Percentiles rank a stretch among this genome's conserved stretches.
Conservation (phyloP, 805 yeast species). For the Sugiyamaella boreocaroliniensis region DNA sequence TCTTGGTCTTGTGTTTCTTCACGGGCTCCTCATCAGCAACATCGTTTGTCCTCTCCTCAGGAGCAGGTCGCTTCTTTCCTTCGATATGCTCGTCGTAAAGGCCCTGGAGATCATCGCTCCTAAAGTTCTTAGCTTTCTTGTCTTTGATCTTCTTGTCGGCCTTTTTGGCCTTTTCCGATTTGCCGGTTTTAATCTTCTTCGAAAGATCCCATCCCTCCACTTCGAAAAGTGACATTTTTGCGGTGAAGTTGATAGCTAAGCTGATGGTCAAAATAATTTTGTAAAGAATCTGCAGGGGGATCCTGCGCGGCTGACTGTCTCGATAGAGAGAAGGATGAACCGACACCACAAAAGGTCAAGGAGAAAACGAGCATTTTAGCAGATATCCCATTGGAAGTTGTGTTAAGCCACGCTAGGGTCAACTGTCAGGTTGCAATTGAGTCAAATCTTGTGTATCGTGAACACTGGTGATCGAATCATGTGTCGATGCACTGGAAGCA, state of each 20-base stretch:
- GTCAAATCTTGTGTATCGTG: background rate
- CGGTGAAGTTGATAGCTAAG: background rate
- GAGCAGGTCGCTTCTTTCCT: conserved; percentile 7
- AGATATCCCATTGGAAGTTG: no score
- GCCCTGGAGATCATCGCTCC: conserved; percentile 19
- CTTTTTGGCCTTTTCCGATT: conserved; percentile 23
- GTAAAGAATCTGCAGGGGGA: no score
- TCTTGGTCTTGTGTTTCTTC: conserved; percentile 10
- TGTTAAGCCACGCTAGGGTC: no score
- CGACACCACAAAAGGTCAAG: no score
- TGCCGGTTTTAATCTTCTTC: conserved; percentile 41
- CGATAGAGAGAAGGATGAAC: no score
- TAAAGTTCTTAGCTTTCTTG: conserved; percentile 24
- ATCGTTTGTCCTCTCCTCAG: conserved; percentile 10
- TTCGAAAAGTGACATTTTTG: conserved; percentile 47
- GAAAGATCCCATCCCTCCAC: conserved; percentile 77
- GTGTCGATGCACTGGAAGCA: background rate
- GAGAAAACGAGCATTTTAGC: no score
- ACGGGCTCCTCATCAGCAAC: conserved; percentile 19
- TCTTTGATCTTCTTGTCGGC: conserved; percentile 16
- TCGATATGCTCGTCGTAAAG: conserved; percentile 14
- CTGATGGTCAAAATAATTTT: no score
- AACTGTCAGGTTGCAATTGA: background rate
- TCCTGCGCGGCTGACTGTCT: no score
- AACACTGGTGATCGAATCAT: background rate